Evolutionary conservation across 2,329 filamentous ascomycete genomes (phyloP).

Genomic region (Fusarium sororula): DNA sequence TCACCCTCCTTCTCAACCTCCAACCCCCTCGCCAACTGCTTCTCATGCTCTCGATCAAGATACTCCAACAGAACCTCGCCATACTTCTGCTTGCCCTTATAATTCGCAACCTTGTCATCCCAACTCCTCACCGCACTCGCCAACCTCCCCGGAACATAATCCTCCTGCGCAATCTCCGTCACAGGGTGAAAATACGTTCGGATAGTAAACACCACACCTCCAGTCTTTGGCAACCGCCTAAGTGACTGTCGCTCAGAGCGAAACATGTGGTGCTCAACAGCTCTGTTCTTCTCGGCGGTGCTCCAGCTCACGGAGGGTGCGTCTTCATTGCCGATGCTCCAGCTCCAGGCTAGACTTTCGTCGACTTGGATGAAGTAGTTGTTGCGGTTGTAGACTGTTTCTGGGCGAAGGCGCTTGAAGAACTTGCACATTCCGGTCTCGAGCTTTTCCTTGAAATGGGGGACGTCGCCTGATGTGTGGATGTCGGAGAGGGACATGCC

Average conservation of each 20-base stretch:
- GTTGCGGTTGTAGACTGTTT: constrained; percentile 71
- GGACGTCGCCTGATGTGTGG: constrained; percentile 80
- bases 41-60: constrained; percentile 76
- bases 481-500: constrained; percentile 83
- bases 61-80: constrained; percentile 78
- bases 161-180: constrained; percentile 72
- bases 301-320: constrained; percentile 72
- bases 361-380: constrained; percentile 93
- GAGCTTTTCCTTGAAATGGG: constrained; percentile 74
- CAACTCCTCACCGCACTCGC: constrained; percentile 83
- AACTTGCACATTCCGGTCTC: constrained; percentile 85
- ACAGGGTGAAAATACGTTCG: constrained; percentile 82
- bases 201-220: constrained; percentile 77
- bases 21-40: constrained; percentile 75
- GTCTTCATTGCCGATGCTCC: constrained; percentile 80
- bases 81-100: constrained; percentile 83
- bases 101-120: constrained; percentile 78
- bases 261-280: constrained; percentile 79
- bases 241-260: constrained; percentile 79
- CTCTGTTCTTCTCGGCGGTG: constrained; percentile 77
- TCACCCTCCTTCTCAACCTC: constrained; percentile 70
- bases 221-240: constrained; percentile 66
- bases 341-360: constrained; percentile 78
- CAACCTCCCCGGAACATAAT: constrained; percentile 79
- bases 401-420: constrained; percentile 75